Evolutionary conservation across 768 basidiomycete genomes (phyloP).

Genomic region (Erythrobasidium yunnanense): DNA sequence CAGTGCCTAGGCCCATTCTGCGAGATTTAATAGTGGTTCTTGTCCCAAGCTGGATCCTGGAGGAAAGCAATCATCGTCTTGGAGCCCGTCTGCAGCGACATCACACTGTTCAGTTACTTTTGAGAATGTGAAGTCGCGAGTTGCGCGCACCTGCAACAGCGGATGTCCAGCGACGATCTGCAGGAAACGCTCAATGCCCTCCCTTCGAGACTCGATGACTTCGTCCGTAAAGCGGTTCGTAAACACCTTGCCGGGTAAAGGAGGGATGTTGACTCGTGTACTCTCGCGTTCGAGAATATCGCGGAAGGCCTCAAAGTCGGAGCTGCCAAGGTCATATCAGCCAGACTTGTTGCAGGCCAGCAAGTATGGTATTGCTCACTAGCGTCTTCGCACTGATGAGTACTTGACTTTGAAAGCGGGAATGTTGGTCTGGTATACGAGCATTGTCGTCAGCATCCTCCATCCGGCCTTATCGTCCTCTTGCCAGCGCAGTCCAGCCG

Average conservation of each 20-base stretch:
- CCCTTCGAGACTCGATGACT: slow-evolving; percentile 80
- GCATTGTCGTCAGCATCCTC: not conserved
- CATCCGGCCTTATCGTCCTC: no score
- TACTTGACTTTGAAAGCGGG: slow-evolving; percentile 96
- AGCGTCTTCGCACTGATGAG: slow-evolving; percentile 73
- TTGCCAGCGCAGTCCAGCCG: slow-evolving; percentile 33
- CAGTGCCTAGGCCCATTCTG: not conserved
- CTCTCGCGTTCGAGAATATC: slow-evolving; percentile 95
- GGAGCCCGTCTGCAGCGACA: slow-evolving; percentile 52
- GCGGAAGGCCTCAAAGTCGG: slow-evolving; percentile 91
- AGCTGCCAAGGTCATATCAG: slow-evolving; percentile 65
- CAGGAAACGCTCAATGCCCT: slow-evolving; percentile 87
- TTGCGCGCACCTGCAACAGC: slow-evolving; percentile 64
- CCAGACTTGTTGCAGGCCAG: slow-evolving; percentile 50
- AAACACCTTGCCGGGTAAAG: slow-evolving; percentile 95
- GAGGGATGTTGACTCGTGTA: slow-evolving; percentile 92
- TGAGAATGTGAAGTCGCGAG: not conserved
- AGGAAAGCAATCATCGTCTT: slow-evolving; percentile 35
- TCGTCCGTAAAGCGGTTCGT: slow-evolving; percentile 97
- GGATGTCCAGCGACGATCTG: slow-evolving; percentile 96
- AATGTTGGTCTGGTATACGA: slow-evolving; percentile 70
- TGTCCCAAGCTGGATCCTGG: slow-evolving; percentile 36
- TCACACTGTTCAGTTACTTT: slow-evolving; percentile 46
- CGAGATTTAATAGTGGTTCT: slow-evolving; percentile 28
- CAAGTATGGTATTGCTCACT: slow-evolving; percentile 48